These are phyloP conservation scores for Chalaropsis thielavioides DNA, from an alignment of 2,329 filamentous ascomycete species.

Conservation along the genomic window DNA sequence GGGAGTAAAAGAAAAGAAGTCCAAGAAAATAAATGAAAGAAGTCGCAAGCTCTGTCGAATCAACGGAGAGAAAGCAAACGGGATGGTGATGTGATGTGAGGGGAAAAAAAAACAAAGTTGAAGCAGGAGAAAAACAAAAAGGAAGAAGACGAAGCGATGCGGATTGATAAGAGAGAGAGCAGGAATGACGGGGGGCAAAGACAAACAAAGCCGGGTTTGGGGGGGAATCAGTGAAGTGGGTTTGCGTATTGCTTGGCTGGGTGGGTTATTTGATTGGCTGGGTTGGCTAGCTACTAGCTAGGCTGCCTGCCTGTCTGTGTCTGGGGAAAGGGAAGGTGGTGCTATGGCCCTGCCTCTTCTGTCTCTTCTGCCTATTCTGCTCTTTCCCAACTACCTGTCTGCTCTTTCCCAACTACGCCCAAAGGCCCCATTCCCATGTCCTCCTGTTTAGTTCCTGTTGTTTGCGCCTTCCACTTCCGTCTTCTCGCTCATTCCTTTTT, in stretches of 20 bases:
- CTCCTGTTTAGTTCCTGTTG: neutral
- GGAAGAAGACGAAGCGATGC: conserved; percentile 2
- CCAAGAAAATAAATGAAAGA: conserved; percentile 1
- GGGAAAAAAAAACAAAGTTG: neutral
- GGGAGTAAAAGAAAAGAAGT: conserved; percentile 2
- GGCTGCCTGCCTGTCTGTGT: neutral
- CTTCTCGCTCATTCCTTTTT: neutral
- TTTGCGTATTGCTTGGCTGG: neutral
- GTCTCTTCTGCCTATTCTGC: no score
- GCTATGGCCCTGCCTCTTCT: neutral
- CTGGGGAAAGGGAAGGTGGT: neutral
- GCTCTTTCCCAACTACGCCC: neutral
- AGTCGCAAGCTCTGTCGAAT: conserved; percentile 11
- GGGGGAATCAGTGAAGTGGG: neutral
- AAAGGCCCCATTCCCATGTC: no score
- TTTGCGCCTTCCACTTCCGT: neutral
- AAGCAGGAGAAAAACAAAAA: neutral
- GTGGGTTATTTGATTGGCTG: neutral
- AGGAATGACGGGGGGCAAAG: conserved; percentile 8
- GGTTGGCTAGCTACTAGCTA: no score
- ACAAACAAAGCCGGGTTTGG: neutral
- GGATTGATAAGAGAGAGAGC: neutral
- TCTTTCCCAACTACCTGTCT: neutral
- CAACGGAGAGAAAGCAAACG: conserved; percentile 10
- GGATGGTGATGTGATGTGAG: conserved; percentile 5